phyloP scores from a whole-genome alignment of 1,284 basidiomycete genomes.

The Polyporus tsugae region DNA sequence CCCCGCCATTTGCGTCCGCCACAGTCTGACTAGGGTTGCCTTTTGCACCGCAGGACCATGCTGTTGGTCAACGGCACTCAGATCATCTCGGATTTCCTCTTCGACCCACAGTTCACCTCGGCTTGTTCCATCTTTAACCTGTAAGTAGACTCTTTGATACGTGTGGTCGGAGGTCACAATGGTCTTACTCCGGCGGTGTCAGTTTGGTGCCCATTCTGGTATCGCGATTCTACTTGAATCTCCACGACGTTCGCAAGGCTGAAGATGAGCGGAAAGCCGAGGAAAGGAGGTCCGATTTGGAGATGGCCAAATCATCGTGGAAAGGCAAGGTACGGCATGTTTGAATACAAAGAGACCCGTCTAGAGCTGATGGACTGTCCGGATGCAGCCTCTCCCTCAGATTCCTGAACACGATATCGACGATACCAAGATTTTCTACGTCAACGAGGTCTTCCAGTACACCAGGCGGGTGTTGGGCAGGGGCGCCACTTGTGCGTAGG shows the following conservation, averaged over 20 bases:
- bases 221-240: constrained; percentile 27
- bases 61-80: constrained; percentile 9
- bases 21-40: neutral
- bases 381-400: constrained; percentile 13
- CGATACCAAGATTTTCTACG: constrained; percentile 6
- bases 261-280: neutral
- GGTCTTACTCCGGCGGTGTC: neutral
- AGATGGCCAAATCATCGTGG: neutral
- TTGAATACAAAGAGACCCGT: neutral
- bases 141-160: constrained; percentile 3
- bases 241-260: constrained; percentile 13
- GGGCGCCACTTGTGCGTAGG: neutral
- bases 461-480: neutral
- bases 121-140: constrained; percentile 8
- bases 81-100: constrained; percentile 5
- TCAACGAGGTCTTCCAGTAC: constrained; percentile 16
- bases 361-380: neutral
- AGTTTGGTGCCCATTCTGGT: constrained; percentile 26
- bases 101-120: neutral
- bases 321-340: neutral
- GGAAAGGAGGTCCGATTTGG: neutral
- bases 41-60: constrained; percentile 11
- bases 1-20: neutral
- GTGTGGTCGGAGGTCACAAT: neutral
- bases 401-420: neutral